Base-by-base conservation (phyloP, 2,329 filamentous ascomycete genomes). In the Pseudodiploospora longispora region DNA sequence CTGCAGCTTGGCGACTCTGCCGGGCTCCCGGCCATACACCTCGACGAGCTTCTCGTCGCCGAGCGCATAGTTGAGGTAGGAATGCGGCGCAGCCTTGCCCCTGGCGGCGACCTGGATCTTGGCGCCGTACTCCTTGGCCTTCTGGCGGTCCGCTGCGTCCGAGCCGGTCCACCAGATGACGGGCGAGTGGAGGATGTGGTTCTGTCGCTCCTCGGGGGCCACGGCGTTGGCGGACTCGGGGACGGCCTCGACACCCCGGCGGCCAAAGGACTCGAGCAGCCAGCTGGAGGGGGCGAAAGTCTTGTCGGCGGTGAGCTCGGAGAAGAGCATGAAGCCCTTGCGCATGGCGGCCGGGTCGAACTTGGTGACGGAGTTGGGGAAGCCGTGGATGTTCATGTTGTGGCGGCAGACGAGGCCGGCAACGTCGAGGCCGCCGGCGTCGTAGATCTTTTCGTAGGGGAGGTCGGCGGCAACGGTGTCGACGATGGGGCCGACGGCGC, bases 11-110 rank as follows among this genome's bases (percentile, higher is more conserved):
- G 43, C 35, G 19, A 48, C 10, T 39, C 52, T 38, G 29, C 34
- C 44, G 32, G 32, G 32, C n/a, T 44, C 46, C 36, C 46, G 43
- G 7, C 52, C 52, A 31, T 53, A 55, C 12, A 42, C 39, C 29
- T 52, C 44, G 19, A 9, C 9, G 32, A 47, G 12, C n/a, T 9
- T 3, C 44, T 52, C 49, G 27, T 19, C 27, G 6, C 52, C 52
- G 10, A 34, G 19, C 8, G 51, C 49, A 43, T 55, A 53, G 40
- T 55, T 55, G 8, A 54, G 43, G 36, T 53, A 54, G 7, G 47
- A 33, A 28, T 53, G 46, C 12, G 39, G 43, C 29, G 4, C 35
- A 6, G 30, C 7, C 33, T 4, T 12, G 12, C 30, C n/a, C 27
- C 34, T 10, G 4, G 27, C 30, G 10, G 19, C 38, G 3, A 6